Conservation (phyloP, 2,329 filamentous ascomycete genomes). For the Paecilomyces formosus region DNA sequence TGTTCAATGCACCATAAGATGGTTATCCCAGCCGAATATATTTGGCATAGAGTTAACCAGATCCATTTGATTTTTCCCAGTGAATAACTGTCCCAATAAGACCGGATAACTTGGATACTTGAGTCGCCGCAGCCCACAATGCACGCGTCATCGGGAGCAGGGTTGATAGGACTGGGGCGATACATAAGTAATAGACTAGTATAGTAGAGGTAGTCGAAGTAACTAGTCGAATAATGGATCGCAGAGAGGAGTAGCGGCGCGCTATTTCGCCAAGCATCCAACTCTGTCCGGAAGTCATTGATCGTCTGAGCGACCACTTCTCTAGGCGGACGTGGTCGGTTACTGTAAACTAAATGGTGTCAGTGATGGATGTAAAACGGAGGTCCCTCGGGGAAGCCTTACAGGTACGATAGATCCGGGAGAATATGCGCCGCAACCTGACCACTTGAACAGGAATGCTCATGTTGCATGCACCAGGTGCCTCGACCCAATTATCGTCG, state of each 20-base stretch:
- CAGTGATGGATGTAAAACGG: constrained; percentile 3
- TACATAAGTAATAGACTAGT: constrained; percentile 32
- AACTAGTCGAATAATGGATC: constrained; percentile 32
- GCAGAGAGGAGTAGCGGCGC: constrained; percentile 29
- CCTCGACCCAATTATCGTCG: constrained; percentile 32
- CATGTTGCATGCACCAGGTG: constrained; percentile 27
- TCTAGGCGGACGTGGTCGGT: constrained; percentile 19
- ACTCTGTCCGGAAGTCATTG: constrained; percentile 26
- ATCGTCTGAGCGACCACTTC: constrained; percentile 20
- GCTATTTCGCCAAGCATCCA: constrained; percentile 30
- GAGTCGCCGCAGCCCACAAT: constrained; percentile 32
- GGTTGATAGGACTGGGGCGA: constrained; percentile 30
- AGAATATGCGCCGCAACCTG: constrained; percentile 29
- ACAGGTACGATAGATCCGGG: constrained; percentile 32
- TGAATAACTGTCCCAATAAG: constrained; percentile 33
- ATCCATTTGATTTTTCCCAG: constrained; percentile 34
- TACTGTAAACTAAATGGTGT: constrained; percentile 24
- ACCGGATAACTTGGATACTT: constrained; percentile 30
- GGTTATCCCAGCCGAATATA: constrained; percentile 33
- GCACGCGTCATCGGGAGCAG: constrained; percentile 26
- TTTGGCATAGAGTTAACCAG: constrained; percentile 31
- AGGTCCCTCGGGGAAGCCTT: constrained; percentile 6
- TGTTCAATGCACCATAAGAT: constrained; percentile 34
- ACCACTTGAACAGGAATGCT: constrained; percentile 32
- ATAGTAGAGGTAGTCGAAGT: constrained; percentile 34